Evolutionary conservation across 2,329 filamentous ascomycete genomes (phyloP).

Genomic region (Phaeosphaeriaceae sp.): DNA sequence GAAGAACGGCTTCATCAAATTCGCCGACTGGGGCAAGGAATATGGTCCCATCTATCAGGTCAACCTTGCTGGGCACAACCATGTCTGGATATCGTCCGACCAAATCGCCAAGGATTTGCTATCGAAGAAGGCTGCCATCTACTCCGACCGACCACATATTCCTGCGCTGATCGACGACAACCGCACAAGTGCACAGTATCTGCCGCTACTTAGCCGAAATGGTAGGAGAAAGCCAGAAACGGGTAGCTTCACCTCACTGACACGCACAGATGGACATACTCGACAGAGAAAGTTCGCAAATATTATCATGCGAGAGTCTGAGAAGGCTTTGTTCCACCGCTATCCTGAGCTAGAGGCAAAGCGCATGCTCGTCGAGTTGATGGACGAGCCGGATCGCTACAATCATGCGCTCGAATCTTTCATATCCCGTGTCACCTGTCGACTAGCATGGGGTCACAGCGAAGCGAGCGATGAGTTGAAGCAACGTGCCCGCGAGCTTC

Average conservation of each 20-base stretch:
- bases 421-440: slow-evolving; percentile 55
- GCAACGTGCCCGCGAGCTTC: slow-evolving; percentile 54
- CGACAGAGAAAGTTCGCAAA: slow-evolving; percentile 55
- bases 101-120: slow-evolving; percentile 52
- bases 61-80: slow-evolving; percentile 53
- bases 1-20: slow-evolving; percentile 54
- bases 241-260: slow-evolving; percentile 19
- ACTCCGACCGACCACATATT: slow-evolving; percentile 56
- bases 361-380: slow-evolving; percentile 53
- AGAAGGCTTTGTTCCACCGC: slow-evolving; percentile 49
- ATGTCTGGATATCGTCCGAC: slow-evolving; percentile 56
- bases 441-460: slow-evolving; percentile 55
- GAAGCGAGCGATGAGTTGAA: slow-evolving; percentile 56
- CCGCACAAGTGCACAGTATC: slow-evolving; percentile 53
- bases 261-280: slow-evolving; percentile 45
- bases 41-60: slow-evolving; percentile 56
- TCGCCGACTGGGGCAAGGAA: slow-evolving; percentile 54
- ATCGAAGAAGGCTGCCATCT: slow-evolving; percentile 54
- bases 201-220: slow-evolving; percentile 54
- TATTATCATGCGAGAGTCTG: slow-evolving; percentile 54
- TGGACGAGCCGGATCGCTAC: slow-evolving; percentile 52
- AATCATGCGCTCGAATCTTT: slow-evolving; percentile 55
- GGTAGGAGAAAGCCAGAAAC: slow-evolving; percentile 27
- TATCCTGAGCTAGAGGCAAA: slow-evolving; percentile 56
- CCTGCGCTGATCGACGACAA: slow-evolving; percentile 54